phyloP scores from a whole-genome alignment of 306 rosid genomes.

The Trifolium pratense region DNA sequence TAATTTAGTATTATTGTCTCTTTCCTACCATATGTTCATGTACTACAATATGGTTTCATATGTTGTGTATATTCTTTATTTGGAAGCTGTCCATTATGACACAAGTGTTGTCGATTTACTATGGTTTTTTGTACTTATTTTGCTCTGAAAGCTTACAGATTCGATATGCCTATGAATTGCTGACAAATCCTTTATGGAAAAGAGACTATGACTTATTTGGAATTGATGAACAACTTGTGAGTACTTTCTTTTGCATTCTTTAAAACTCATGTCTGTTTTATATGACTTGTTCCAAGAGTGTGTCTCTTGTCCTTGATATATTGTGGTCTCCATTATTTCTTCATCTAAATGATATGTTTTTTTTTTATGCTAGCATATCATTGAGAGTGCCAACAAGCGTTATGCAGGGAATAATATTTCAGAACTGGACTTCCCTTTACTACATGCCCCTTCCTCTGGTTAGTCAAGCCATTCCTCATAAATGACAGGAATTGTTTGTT shows the following conservation, averaged over 20 bases:
- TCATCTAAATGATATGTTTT: constrained; percentile 38
- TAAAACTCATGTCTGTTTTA: constrained; percentile 6
- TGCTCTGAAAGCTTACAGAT: constrained; percentile 54
- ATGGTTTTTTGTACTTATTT: constrained; percentile 24
- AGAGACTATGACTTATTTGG: constrained; percentile 82
- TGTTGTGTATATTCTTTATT: constrained; percentile 1
- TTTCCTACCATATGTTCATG: constrained; percentile 3
- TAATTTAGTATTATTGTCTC: constrained; percentile 5
- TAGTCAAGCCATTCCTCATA: constrained; percentile 46
- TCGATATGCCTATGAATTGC: constrained; percentile 91
- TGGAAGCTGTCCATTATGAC: constrained; percentile 21
- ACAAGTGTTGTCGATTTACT: constrained; percentile 28
- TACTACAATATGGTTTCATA: constrained; percentile 20
- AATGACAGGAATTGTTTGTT: constrained; percentile 1
- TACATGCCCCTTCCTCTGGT: constrained; percentile 63
- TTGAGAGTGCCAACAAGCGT: constrained; percentile 65
- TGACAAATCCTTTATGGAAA: constrained; percentile 79
- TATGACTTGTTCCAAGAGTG: constrained; percentile 12
- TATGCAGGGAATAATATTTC: constrained; percentile 64
- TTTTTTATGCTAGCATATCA: constrained; percentile 59
- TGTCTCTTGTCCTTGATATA: constrained; percentile 20
- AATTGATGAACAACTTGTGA: constrained; percentile 79
- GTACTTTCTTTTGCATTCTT: constrained; percentile 44
- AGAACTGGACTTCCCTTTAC: constrained; percentile 62
- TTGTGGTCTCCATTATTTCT: constrained; percentile 15